Base-by-base conservation (phyloP, 106 monocot genomes). In the Allium fistulosum region DNA sequence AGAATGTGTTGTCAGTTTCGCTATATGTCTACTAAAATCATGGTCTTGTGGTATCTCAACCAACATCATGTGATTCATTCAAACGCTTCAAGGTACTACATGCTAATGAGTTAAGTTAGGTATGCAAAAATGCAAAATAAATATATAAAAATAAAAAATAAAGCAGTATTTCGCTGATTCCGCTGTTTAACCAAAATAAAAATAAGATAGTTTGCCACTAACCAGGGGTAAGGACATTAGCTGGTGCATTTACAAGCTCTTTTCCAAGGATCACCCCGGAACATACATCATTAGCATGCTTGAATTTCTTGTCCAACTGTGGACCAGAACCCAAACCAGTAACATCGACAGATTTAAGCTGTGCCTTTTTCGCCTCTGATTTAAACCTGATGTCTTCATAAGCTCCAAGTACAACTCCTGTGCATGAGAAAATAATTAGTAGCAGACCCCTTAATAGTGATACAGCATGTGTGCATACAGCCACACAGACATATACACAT, bases 171-270 rank as follows among this genome's bases (percentile, higher is more conserved):
- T 56, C 53, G 17, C 22, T 22, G 22, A 22, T 22, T 22, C 22
- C 22, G 22, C 22, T 22, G 22, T 22, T 22, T 27, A 49, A 26
- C n/a, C 61, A 72, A 46, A 11, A 12, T 10, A 62, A 28, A 3
- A 51, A 16, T 11, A 12, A 9, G 37, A 37, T 37, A 37, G 9
- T 28, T 37, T 55, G 15, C 6, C 52, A 79, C 78, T 50, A 57
- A 88, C 92, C 92, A 63, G 92, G 92, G 4, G 92, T 92, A 16
- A 92, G 87, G 51, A 92, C 92, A 80, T 92, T 92, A 2, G 92
- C 92, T 51, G 92, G 87, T 68, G 92, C 77, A 85, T 92, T 92
- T 14, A 92, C 92, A 71, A 92, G 87, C 65, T 92, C 87, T 59
- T 62, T 85, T 11, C 78, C 87, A 58, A 92, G 79, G 51, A 92